A percentile compares a stretch with the other conserved stretches of the same genome.
phyloP scores from a whole-genome alignment of 768 basidiomycete species.

The Mycena belliarum region DNA sequence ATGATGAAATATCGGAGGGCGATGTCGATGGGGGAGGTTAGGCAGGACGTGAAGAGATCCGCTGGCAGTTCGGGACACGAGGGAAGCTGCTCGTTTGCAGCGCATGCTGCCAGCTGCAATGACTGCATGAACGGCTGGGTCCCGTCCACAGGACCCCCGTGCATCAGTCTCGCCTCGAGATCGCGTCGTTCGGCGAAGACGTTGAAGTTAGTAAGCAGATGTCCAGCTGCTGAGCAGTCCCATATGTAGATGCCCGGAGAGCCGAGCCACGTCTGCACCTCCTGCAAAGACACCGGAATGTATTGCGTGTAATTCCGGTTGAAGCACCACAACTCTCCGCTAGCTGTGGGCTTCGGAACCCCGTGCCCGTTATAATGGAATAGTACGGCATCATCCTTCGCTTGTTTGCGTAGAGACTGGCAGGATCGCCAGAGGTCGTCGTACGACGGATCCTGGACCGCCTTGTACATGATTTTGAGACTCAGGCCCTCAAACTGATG shows the following conservation, averaged over 20 bases:
- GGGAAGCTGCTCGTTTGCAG: conserved; percentile 87
- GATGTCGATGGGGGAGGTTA: conserved; percentile 98
- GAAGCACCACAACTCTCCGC: conserved; percentile 98
- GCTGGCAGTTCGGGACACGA: conserved; percentile 96
- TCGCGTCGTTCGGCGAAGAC: conserved; percentile 74
- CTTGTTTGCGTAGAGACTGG: conserved; percentile 76
- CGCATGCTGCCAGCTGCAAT: conserved; percentile 94
- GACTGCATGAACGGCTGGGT: conserved; percentile 79
- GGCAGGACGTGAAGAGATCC: conserved; percentile 95
- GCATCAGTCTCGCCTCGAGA: conserved; percentile 57
- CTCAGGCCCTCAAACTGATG: conserved; percentile 96
- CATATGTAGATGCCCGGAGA: conserved; percentile 97
- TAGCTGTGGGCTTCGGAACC: conserved; percentile 93
- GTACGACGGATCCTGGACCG: conserved; percentile 91
- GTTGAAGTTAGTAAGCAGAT: conserved; percentile 89
- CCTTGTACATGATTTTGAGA: conserved; percentile 92
- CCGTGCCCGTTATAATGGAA: conserved; percentile 99
- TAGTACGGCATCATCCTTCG: conserved; percentile 90
- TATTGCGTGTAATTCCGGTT: conserved; percentile 97
- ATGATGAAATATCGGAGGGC: conserved; percentile 92
- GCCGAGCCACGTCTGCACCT: conserved; percentile 91
- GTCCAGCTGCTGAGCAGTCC: conserved; percentile 98
- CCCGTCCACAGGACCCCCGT: conserved; percentile 62
- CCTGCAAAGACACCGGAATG: conserved; percentile 92
- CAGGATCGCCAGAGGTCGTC: conserved; percentile 93